Evolutionary conservation across 129 eudicot genomes (phyloP), one percentile per base, ranked within the genome.

Genomic region (Saposhnikovia divaricata): DNA sequence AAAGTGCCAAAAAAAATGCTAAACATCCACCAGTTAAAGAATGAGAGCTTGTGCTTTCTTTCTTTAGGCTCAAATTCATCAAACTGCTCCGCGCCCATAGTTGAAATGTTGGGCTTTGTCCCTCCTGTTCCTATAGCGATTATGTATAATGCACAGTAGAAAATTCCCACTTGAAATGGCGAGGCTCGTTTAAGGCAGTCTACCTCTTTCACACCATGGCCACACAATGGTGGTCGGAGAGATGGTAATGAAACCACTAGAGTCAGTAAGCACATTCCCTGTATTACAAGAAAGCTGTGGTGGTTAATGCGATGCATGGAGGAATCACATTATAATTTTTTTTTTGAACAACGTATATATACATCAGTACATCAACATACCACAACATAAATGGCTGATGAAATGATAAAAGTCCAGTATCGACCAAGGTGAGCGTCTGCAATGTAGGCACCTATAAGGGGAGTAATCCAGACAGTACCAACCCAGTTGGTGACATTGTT

Each of bases 1-100:
- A 91, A 88, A 10, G 91, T 80, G 23, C 96, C 96, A 74, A 89
- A 76, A 77, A 89, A 89, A 70, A 87, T 77, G 83, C 93, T 84
- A 68, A 91, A 91, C 91, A 91, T 86, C 96, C 96, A 91, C 96
- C 96, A 91, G 72, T 91, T 91, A 81, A 91, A 91, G 86, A 91
- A 91, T 13, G 88, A 85, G 70, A 88, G 89, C 85, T 88, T 91
- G 61, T 87, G 90, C 74, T 66, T 59, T 81, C 78, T 88, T 69
- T 91, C 96, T 53, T 85, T 88, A 5, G 92, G 91, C 78, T 89
- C 89, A 43, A 77, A 85, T 37, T 88, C 92, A 28, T 90, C 96
- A 6, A 90, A 90, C 57, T 90, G 96, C 72, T 88, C 92, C 0
- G 42, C 96, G 11, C 96, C 96, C 89, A 91, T 88, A 4, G 96